Evolutionary conservation across 805 yeast genomes (phyloP).

Genomic region (Blastobotrys americana): DNA sequence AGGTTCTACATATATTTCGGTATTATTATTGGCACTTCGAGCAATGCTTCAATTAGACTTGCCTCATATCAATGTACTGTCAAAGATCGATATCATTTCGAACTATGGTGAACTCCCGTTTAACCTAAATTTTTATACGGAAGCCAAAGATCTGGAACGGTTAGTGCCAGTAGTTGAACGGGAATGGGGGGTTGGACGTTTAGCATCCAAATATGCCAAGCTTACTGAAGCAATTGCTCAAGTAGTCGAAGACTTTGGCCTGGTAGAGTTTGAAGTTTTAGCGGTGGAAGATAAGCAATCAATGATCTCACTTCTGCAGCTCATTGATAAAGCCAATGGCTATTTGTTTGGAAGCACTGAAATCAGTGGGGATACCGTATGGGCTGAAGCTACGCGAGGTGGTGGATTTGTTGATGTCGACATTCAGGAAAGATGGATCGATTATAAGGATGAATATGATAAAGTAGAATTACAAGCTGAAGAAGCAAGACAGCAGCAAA

Average conservation of each 20-base stretch:
- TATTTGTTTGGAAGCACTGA: slow-evolving; percentile 90
- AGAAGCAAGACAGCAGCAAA: slow-evolving; percentile 36
- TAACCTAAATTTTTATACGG: slow-evolving; percentile 78
- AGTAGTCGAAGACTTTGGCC: slow-evolving; percentile 74
- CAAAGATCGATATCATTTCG: slow-evolving; percentile 77
- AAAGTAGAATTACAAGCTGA: slow-evolving; percentile 45
- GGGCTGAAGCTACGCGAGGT: slow-evolving; percentile 93
- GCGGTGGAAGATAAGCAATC: slow-evolving; percentile 86
- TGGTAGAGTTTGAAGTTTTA: slow-evolving; percentile 82
- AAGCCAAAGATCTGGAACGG: slow-evolving; percentile 74
- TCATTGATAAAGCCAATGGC: slow-evolving; percentile 88
- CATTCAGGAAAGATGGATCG: slow-evolving; percentile 94
- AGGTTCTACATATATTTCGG: slow-evolving; percentile 84
- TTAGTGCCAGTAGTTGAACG: slow-evolving; percentile 61
- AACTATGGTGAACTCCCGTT: slow-evolving; percentile 75
- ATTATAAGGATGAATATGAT: slow-evolving; percentile 72
- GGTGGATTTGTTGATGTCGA: slow-evolving; percentile 52
- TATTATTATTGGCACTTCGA: slow-evolving; percentile 70
- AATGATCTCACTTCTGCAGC: slow-evolving; percentile 74
- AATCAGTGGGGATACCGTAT: slow-evolving; percentile 91
- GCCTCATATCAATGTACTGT: slow-evolving; percentile 88
- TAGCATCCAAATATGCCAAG: slow-evolving; percentile 54
- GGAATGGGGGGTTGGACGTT: slow-evolving; percentile 55
- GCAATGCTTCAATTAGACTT: slow-evolving; percentile 89
- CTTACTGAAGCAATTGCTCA: slow-evolving; percentile 76